These are phyloP conservation scores for Antarctomyces pellizariae DNA, from an alignment of 495 filamentous ascomycete species.

Conservation along the genomic window DNA sequence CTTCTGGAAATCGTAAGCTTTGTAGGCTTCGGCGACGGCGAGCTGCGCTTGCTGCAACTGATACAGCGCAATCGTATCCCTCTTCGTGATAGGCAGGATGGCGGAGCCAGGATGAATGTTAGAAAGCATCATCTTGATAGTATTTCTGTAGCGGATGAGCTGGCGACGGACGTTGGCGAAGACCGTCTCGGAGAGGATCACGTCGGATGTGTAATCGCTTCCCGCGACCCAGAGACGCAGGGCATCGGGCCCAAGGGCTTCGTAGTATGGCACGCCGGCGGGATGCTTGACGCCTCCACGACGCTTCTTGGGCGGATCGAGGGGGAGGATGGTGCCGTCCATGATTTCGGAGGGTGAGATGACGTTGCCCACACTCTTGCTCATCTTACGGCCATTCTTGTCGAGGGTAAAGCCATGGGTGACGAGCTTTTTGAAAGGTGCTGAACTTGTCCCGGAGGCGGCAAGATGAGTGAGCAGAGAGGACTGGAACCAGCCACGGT, in stretches of 20 bases:
- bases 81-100: constrained; percentile 20
- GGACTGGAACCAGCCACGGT: constrained; percentile 98
- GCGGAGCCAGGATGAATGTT: constrained; percentile 38
- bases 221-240: constrained; percentile 82
- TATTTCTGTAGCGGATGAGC: constrained; percentile 68
- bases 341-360: constrained; percentile 66
- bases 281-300: constrained; percentile 18
- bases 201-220: constrained; percentile 75
- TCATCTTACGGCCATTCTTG: constrained; percentile 83
- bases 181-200: constrained; percentile 51
- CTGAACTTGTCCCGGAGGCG: constrained; percentile 12
- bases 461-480: constrained; percentile 73
- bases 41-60: constrained; percentile 40
- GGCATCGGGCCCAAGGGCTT: constrained; percentile 34
- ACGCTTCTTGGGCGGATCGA: constrained; percentile 10
- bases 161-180: constrained; percentile 48
- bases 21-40: constrained; percentile 34
- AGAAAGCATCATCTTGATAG: constrained; percentile 70
- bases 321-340: constrained; percentile 44
- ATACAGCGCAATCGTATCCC: constrained; percentile 53
- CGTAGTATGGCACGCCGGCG: constrained; percentile 1
- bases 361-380: constrained; percentile 86
- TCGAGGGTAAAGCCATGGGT: constrained; percentile 94
- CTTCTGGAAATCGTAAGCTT: constrained; percentile 63
- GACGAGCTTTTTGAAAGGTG: constrained; percentile 67